Percentiles rank a stretch among this genome's conserved stretches.
Evolutionary conservation across 2,329 filamentous ascomycete species (phyloP).

Genomic region (Capronia epimyces): DNA sequence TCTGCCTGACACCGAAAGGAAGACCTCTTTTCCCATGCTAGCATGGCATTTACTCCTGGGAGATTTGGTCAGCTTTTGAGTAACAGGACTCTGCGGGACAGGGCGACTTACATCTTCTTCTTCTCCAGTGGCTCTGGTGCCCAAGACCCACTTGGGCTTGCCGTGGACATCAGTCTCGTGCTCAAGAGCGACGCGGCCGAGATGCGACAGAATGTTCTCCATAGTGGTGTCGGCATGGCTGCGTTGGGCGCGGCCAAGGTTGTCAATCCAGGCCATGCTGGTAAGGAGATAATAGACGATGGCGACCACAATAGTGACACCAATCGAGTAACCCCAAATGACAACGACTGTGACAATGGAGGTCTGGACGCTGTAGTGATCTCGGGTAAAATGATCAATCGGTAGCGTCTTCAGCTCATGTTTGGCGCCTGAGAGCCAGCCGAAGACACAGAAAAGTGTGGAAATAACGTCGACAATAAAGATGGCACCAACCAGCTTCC

Average conservation of each 20-base stretch:
- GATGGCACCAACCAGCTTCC: conserved; percentile 67
- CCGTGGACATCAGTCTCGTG: conserved; percentile 45
- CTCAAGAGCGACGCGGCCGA: conserved; percentile 49
- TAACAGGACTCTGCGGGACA: conserved; percentile 26
- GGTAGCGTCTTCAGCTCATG: conserved; percentile 39
- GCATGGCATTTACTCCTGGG: conserved; percentile 7
- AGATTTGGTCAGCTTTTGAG: not conserved
- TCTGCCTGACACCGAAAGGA: not conserved
- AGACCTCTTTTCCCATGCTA: not conserved
- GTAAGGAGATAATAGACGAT: conserved; percentile 49
- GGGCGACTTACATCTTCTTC: conserved; percentile 34
- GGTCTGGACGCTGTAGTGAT: conserved; percentile 31
- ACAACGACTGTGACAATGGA: conserved; percentile 51
- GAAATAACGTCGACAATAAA: conserved; percentile 65
- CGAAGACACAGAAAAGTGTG: conserved; percentile 69
- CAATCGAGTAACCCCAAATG: conserved; percentile 50
- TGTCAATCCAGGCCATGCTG: conserved; percentile 43
- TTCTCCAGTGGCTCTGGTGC: conserved; percentile 39
- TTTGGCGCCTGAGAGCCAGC: conserved; percentile 60
- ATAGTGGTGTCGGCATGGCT: conserved; percentile 49
- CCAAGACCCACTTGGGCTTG: conserved; percentile 42
- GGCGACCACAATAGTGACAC: conserved; percentile 49
- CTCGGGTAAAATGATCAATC: conserved; percentile 11
- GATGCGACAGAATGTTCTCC: conserved; percentile 50
- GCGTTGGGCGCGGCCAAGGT: conserved; percentile 49